A percentile compares a stretch with the other conserved stretches of the same genome.
phyloP scores from a whole-genome alignment of 2,329 filamentous ascomycete genomes.

The Calonectria henricotiae region DNA sequence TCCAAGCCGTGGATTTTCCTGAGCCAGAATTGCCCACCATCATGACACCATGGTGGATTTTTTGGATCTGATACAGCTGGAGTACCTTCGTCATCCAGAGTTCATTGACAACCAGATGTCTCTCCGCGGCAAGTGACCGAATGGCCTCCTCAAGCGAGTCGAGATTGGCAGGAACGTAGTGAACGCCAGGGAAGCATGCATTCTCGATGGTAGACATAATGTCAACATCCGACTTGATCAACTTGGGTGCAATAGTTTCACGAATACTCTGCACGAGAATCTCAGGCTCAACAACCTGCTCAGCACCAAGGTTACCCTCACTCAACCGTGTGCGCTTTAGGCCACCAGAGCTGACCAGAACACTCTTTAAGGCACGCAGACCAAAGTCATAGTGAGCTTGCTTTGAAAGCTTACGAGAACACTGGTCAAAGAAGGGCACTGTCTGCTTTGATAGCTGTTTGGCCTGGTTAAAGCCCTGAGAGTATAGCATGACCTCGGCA shows the following conservation, averaged over 20 bases:
- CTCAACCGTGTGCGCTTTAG: constrained; percentile 88
- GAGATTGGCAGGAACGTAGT: constrained; percentile 93
- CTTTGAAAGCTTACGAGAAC: constrained; percentile 85
- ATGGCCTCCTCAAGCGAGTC: constrained; percentile 86
- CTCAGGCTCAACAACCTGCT: constrained; percentile 89
- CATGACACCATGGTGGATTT: constrained; percentile 99
- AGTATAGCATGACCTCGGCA: constrained; percentile 99
- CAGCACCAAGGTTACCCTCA: constrained; percentile 73
- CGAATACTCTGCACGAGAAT: constrained; percentile 99
- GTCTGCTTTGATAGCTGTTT: constrained; percentile 95
- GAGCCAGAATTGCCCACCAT: constrained; percentile 99
- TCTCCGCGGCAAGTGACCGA: constrained; percentile 84
- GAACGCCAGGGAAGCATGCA: constrained; percentile 90
- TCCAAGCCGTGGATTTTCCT: constrained; percentile 97
- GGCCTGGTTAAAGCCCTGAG: constrained; percentile 97
- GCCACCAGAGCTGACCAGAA: constrained; percentile 96
- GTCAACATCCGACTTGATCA: constrained; percentile 93
- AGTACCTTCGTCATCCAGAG: constrained; percentile 98
- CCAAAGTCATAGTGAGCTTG: constrained; percentile 99
- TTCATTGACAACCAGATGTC: constrained; percentile 91
- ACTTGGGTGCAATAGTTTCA: constrained; percentile 97
- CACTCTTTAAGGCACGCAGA: constrained; percentile 97
- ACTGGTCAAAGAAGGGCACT: constrained; percentile 98
- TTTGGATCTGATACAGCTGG: constrained; percentile 98
- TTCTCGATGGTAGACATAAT: constrained; percentile 88